phyloP scores from a whole-genome alignment of 1,284 basidiomycete species.

The Entoloma clypeatum region DNA sequence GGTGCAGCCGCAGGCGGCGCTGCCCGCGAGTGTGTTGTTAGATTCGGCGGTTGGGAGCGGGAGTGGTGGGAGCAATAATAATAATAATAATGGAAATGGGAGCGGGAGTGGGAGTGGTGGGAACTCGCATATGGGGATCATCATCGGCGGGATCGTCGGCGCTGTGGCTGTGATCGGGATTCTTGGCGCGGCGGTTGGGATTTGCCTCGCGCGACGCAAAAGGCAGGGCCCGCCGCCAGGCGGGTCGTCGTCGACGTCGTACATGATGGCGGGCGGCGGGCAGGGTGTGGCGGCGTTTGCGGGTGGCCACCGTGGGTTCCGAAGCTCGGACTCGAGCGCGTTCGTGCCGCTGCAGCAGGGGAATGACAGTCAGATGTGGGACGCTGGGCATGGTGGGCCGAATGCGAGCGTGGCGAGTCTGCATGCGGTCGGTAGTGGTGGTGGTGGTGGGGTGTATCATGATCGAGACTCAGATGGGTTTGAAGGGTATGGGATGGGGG shows the following conservation, averaged over 20 bases:
- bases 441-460: constrained; percentile 31
- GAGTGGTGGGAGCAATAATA: background rate
- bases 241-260: constrained; percentile 20
- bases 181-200: constrained; percentile 47
- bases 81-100: constrained; percentile 9
- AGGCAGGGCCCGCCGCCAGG: constrained; percentile 31
- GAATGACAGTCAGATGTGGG: constrained; percentile 49
- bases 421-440: constrained; percentile 40
- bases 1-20: constrained; percentile 10
- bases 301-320: constrained; percentile 10
- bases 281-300: constrained; percentile 10
- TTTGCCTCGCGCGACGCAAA: constrained; percentile 44
- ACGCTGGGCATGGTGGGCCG: no score
- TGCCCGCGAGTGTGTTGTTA: no score
- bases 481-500: no score
- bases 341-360: constrained; percentile 59
- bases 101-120: constrained; percentile 14
- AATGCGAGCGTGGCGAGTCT: constrained; percentile 43
- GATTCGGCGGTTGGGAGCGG: no score
- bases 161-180: constrained; percentile 48
- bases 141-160: constrained; percentile 53
- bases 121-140: constrained; percentile 37
- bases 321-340: constrained; percentile 51
- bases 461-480: no score
- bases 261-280: constrained; percentile 25